Conservation (phyloP, 495 filamentous ascomycete species). For the Aspergillus taichungensis region DNA sequence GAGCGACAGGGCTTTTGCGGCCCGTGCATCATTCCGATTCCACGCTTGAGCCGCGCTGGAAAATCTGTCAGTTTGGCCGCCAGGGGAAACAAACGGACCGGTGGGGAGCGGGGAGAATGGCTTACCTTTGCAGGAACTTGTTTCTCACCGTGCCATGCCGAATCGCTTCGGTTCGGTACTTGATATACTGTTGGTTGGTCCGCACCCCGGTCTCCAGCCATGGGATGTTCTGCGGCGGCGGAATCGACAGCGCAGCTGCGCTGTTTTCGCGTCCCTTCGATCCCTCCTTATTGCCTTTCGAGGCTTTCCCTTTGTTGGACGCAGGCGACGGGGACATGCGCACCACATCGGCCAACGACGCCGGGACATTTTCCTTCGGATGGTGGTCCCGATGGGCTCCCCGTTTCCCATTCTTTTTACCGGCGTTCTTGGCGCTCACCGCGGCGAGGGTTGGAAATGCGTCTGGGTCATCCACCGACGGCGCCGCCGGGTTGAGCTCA, state of each 20-base stretch:
- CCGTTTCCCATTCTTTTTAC: conserved; percentile 85
- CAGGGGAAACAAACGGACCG: too few species aligned
- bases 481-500: conserved; percentile 55
- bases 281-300: conserved; percentile 35
- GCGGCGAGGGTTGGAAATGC: conserved; percentile 92
- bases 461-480: conserved; percentile 84
- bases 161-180: conserved; percentile 87
- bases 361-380: conserved; percentile 55
- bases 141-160: conserved; percentile 93
- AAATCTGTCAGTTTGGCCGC: conserved; percentile 8
- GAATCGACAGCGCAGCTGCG: conserved; percentile 71
- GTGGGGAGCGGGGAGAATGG: not conserved
- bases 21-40: conserved; percentile 96
- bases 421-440: conserved; percentile 58
- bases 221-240: conserved; percentile 82
- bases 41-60: conserved; percentile 95
- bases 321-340: conserved; percentile 81
- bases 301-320: conserved; percentile 40
- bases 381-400: conserved; percentile 54
- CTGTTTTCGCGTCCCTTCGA: conserved; percentile 63
- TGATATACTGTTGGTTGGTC: conserved; percentile 88
- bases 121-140: conserved; percentile 91
- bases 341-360: conserved; percentile 88
- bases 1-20: conserved; percentile 87
- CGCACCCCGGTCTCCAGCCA: conserved; percentile 94